Percentiles rank a stretch among this genome's conserved stretches.
These are phyloP conservation scores for Penicillium sclerotiorum DNA, from an alignment of 2,329 filamentous ascomycete genomes.

Conservation along the genomic window DNA sequence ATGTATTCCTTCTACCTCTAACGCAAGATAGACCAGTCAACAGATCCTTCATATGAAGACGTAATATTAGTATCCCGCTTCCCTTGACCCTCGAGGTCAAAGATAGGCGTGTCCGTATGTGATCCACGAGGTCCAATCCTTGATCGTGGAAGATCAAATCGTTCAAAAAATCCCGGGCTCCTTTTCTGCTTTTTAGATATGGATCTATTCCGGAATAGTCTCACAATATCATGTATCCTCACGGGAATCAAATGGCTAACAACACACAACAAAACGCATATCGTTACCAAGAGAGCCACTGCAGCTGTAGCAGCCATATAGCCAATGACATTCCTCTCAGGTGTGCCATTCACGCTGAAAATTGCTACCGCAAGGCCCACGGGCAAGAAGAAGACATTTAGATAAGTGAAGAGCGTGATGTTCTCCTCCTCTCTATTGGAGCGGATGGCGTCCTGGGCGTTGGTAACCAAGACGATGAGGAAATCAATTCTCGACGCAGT, in stretches of 20 bases:
- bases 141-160: neutral
- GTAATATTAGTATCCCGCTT: neutral
- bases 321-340: conserved; percentile 13
- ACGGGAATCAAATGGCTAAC: neutral
- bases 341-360: conserved; percentile 35
- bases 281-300: conserved; percentile 16
- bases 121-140: neutral
- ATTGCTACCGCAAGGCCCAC: conserved; percentile 34
- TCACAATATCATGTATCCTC: neutral
- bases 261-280: neutral
- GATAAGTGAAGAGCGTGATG: conserved; percentile 38
- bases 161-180: neutral
- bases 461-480: conserved; percentile 17
- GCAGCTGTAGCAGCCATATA: conserved; percentile 20
- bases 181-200: neutral
- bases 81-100: neutral
- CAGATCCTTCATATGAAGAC: neutral
- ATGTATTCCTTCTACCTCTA: neutral
- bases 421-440: conserved; percentile 27
- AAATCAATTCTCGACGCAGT: conserved; percentile 14
- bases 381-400: conserved; percentile 39
- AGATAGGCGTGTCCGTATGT: neutral
- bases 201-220: neutral
- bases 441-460: neutral
- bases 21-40: neutral